Evolutionary conservation across 176 grass and related monocot genomes (phyloP).

Genomic region (Lolium perenne): DNA sequence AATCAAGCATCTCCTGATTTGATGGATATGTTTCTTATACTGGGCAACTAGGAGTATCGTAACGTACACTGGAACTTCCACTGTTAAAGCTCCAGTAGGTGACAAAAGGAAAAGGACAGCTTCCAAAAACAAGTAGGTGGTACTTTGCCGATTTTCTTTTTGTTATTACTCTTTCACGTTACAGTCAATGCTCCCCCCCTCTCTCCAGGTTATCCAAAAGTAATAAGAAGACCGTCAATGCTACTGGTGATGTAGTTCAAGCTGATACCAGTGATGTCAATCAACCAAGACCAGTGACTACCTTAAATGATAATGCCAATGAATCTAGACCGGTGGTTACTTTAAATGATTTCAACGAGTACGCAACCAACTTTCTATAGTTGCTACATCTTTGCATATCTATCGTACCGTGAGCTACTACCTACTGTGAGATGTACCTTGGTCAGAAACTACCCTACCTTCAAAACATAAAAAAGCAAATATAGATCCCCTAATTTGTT

Average conservation of each 20-base stretch:
- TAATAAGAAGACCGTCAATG: constrained; percentile 52
- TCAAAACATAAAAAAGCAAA: neutral
- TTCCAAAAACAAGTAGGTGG: constrained; percentile 56
- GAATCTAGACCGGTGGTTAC: constrained; percentile 56
- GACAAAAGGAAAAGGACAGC: constrained; percentile 63
- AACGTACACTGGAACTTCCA: constrained; percentile 65
- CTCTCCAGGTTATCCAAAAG: constrained; percentile 70
- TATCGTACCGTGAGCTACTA: constrained; percentile 10
- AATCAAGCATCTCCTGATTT: constrained; percentile 29
- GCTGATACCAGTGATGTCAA: constrained; percentile 45
- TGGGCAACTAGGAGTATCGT: constrained; percentile 61
- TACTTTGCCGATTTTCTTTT: constrained; percentile 16
- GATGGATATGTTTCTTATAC: constrained; percentile 29
- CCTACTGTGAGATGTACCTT: constrained; percentile 13
- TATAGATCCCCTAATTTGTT: neutral
- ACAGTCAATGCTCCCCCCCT: constrained; percentile 35
- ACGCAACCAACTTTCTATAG: constrained; percentile 7
- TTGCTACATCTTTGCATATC: constrained; percentile 35
- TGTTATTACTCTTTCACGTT: constrained; percentile 38
- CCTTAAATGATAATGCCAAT: constrained; percentile 44
- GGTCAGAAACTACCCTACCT: constrained; percentile 5
- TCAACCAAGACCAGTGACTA: constrained; percentile 57
- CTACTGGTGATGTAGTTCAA: constrained; percentile 47
- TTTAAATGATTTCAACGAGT: constrained; percentile 75
- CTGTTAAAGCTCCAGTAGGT: constrained; percentile 42